Evolutionary conservation across 148 eudicot species (phyloP), one percentile per base, ranked within the genome.

Genomic region (Arctostaphylos glauca): DNA sequence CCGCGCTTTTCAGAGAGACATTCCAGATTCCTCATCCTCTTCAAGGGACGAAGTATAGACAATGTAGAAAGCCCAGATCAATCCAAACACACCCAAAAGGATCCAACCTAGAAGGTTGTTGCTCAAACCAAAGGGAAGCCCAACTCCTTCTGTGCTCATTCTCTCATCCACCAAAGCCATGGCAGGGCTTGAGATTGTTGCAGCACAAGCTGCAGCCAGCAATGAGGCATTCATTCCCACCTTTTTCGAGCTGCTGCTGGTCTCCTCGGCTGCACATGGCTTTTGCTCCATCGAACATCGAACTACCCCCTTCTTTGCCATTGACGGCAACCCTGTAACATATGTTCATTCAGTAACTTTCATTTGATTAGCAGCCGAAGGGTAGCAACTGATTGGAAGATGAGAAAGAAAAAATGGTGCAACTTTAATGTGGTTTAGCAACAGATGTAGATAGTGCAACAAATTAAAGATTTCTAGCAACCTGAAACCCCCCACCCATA

Each of bases 61-160:
- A 58, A 88, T 64, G 92, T 92, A 97, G 82, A 97, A 82, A 62
- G 98, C 4, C 99, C 99, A 97, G 76, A 97, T 92, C 79, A 97
- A 85, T 60, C 84, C 99, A 56, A 92, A 91, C 62, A 94, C 92
- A 53, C 94, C 99, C 60, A 93, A 60, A 10, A 97, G 88, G 90
- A 94, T 85, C 99, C 99, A 97, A 1, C 93, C 98, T 44, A 97
- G 91, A 2, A 94, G 87, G 83, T 97, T 97, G 94, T 90, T 97
- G 92, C 99, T 97, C 71, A 97, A 79, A 55, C 99, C 99, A 74
- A 97, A 93, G 16, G 99, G 97, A 41, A 97, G 98, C 49, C 99
- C 99, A 0, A 96, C 91, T 50, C 99, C 99, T 79, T 97, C 99
- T 12, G 99, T 97, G 94, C 94, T 94, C 95, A 97, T 90, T 81